Percentiles rank a stretch among this genome's conserved stretches.
These are phyloP conservation scores for Trichoderma sp. DNA, from an alignment of 2,329 filamentous ascomycete species.

Conservation along the genomic window DNA sequence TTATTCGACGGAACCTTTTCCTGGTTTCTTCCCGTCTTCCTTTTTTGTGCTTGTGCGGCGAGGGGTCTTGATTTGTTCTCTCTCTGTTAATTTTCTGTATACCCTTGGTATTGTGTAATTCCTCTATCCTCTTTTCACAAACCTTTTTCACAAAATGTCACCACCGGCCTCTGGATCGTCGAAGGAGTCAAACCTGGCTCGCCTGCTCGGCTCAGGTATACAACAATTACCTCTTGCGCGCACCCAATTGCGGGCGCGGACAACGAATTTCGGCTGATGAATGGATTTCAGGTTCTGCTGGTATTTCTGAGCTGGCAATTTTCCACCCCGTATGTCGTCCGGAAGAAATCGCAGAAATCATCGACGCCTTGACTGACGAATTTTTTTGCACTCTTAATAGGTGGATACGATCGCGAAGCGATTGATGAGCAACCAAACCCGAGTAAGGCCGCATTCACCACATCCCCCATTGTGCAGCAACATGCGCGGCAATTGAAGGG, in stretches of 20 bases:
- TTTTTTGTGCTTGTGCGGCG: background rate
- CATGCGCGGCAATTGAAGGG: background rate
- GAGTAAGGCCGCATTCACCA: constrained; percentile 54
- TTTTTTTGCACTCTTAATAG: constrained; percentile 43
- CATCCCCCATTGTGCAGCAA: background rate
- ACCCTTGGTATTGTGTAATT: background rate
- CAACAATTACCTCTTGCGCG: background rate
- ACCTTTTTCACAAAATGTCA: constrained; percentile 52
- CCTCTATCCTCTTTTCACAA: constrained; percentile 25
- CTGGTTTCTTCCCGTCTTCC: background rate
- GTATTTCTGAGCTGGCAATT: constrained; percentile 88
- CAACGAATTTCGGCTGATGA: background rate
- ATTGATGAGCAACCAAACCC: constrained; percentile 94
- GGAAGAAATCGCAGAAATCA: background rate
- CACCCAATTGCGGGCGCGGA: background rate
- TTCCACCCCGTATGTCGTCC: constrained; percentile 75
- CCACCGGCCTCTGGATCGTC: constrained; percentile 55
- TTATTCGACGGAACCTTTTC: background rate
- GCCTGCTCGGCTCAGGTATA: constrained; percentile 87
- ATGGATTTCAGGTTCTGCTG: constrained; percentile 69
- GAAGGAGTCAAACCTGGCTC: constrained; percentile 85
- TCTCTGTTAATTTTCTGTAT: background rate
- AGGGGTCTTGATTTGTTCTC: background rate
- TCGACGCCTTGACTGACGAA: background rate
- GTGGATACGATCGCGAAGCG: constrained; percentile 99